Evolutionary conservation across 2,329 filamentous ascomycete species (phyloP).

Genomic region (Saccharata proteae): DNA sequence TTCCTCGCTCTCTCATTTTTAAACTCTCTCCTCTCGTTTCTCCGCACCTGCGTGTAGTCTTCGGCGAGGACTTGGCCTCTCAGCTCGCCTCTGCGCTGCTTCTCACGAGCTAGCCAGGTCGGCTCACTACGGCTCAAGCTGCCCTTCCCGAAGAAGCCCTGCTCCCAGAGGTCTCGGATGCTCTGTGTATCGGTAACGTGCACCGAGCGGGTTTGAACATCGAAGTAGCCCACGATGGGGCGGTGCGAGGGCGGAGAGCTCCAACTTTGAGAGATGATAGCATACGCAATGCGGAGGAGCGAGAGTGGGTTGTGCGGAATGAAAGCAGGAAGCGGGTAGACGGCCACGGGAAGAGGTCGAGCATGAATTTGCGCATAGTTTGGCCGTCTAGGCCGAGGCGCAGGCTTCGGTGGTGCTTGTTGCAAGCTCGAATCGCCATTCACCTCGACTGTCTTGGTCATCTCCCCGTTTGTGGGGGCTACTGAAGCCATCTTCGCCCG

Average conservation of each 20-base stretch:
- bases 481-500: no score
- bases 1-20: constrained; percentile 87
- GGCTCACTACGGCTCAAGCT: constrained; percentile 88
- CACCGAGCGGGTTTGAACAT: constrained; percentile 67
- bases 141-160: constrained; percentile 95
- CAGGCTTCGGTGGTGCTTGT: no score
- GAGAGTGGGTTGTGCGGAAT: constrained; percentile 90
- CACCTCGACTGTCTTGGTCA: no score
- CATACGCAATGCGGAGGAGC: constrained; percentile 64
- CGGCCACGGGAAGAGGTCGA: constrained; percentile 65
- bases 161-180: constrained; percentile 79
- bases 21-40: constrained; percentile 68
- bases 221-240: constrained; percentile 60
- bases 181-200: constrained; percentile 68
- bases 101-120: constrained; percentile 78
- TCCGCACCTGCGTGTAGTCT: constrained; percentile 61
- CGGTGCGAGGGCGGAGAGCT: constrained; percentile 53
- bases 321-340: constrained; percentile 75
- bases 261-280: constrained; percentile 63
- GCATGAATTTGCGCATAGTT: constrained; percentile 67
- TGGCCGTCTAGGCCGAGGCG: constrained; percentile 26
- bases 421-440: no score
- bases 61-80: constrained; percentile 45
- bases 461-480: no score
- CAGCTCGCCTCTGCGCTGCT: constrained; percentile 48